A percentile compares a stretch with the other conserved stretches of the same genome.
phyloP scores from a whole-genome alignment of 108 stramenopile species.

The Skeletonema grethae region DNA sequence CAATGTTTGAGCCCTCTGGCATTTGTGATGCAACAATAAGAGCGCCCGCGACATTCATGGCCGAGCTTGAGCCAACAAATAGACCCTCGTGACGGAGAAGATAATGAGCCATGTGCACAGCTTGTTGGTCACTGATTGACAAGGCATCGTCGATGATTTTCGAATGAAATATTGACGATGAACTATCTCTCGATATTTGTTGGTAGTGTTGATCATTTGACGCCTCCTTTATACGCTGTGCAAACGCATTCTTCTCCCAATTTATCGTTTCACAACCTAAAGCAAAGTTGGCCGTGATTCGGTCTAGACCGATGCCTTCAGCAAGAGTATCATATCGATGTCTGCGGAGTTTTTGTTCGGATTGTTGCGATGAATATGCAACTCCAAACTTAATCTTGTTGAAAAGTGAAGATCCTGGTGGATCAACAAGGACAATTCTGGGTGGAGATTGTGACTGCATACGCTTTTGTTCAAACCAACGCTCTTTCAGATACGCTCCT shows the following conservation, averaged over 20 bases:
- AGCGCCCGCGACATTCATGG: constrained; percentile 96
- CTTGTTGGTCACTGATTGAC: constrained; percentile 86
- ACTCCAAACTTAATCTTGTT: constrained; percentile 90
- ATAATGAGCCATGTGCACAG: constrained; percentile 94
- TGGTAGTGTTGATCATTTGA: constrained; percentile 1
- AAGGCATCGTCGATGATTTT: constrained; percentile 69
- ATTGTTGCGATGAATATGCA: constrained; percentile 87
- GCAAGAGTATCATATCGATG: constrained; percentile 97
- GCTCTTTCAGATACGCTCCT: constrained; percentile 76
- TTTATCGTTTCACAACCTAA: constrained; percentile 49
- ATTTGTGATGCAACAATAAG: constrained; percentile 62
- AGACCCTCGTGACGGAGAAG: constrained; percentile 88
- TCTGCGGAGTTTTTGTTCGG: constrained; percentile 71
- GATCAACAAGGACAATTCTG: constrained; percentile 87
- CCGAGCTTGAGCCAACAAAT: constrained; percentile 93
- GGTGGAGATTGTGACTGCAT: constrained; percentile 10
- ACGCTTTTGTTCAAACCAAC: constrained; percentile 24
- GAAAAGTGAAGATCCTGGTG: constrained; percentile 89
- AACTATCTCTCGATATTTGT: background rate
- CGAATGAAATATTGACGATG: constrained; percentile 15
- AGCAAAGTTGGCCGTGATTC: constrained; percentile 90
- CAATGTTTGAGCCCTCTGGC: constrained; percentile 64
- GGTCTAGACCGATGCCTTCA: constrained; percentile 97
- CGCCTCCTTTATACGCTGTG: background rate
- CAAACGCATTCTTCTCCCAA: constrained; percentile 21